Base-by-base conservation (phyloP, 805 yeast species). In the Zygosaccharomyces pseudorouxii region DNA sequence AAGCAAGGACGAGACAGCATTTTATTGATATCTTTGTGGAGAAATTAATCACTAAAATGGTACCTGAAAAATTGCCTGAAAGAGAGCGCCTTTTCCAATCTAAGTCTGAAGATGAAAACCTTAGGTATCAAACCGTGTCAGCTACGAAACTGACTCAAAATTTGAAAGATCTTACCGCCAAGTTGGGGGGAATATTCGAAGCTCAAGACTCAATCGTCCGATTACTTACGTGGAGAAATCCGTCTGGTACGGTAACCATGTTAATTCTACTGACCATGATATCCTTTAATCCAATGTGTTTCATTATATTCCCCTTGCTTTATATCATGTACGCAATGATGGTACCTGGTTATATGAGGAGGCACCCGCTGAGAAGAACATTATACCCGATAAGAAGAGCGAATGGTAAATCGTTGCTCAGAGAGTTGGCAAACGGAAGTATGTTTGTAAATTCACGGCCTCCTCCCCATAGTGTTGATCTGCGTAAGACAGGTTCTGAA, bases 211-310 rank as follows among this genome's bases (percentile, higher is more conserved):
- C 81, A 2, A 37, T 83, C 1, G 71, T 82, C 5, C 77, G 80
- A 43, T 60, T 86, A 0, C 50, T 87, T 20, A 77, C 86, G 4
- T 90, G 97, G 97, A 78, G 81, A 50, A 72, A 75, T 23, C 90
- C 95, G 0, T 72, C 86, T 0, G 76, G 80, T 52, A 89, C 97
- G 0, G 54, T 89, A 4, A 71, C 84, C 0, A 62, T 71, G 19
- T 65, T 88, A 46, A 69, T 83, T 4, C 52, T 80, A 1, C 82
- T 84, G 54, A 82, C 96, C 0, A 73, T 80, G 51, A 69, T 82
- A 1, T 85, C 93, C 57, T 64, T 83, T 30, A 77, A 85, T 69
- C 96, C 96, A 0, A 81, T 81, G 60, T 65, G 85, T 43, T 69
- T 87, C 10, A 64, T 85, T 33, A 73, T 81, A 1, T 71, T 82